Conservation (phyloP, 169 alveolate species). For the Ichthyophthirius multifiliis region DNA sequence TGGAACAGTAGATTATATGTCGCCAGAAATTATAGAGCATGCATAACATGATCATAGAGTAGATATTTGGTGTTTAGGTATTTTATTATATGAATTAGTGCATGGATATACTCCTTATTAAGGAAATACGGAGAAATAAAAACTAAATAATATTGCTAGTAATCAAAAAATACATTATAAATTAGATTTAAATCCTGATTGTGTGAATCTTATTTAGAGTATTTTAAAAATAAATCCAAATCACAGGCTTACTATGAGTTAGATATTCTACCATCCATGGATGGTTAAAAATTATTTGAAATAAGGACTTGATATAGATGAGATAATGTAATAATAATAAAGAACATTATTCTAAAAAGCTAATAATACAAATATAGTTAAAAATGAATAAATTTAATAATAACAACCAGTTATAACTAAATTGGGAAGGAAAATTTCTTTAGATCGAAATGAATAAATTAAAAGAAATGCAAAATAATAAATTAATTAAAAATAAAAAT, state of each 20-base stretch:
- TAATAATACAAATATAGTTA: too few species aligned
- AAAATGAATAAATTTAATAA: too few species aligned
- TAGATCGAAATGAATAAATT: too few species aligned
- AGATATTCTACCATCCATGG: constrained; percentile 25
- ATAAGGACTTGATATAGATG: constrained; percentile 13
- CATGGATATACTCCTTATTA: constrained; percentile 81
- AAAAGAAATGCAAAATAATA: too few species aligned
- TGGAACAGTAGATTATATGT: constrained; percentile 89
- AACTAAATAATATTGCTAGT: constrained; percentile 21
- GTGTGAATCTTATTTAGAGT: constrained; percentile 15
- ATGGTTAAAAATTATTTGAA: constrained; percentile 6
- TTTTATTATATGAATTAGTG: constrained; percentile 81
- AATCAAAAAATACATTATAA: constrained; percentile 13
- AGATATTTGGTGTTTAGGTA: constrained; percentile 86
- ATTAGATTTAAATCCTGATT: constrained; percentile 1
- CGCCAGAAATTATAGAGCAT: constrained; percentile 86
- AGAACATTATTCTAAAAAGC: neutral
- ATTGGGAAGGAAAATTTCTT: too few species aligned
- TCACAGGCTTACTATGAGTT: constrained; percentile 11
- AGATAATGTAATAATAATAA: neutral
- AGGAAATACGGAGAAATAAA: constrained; percentile 44
- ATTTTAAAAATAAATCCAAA: constrained; percentile 30
- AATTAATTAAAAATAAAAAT: too few species aligned
- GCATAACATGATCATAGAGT: constrained; percentile 69
- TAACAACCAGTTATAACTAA: too few species aligned